Evolutionary conservation across 2,329 filamentous ascomycete species (phyloP), one percentile per base, ranked within the genome.

Genomic region (Aspergillus japonicus): DNA sequence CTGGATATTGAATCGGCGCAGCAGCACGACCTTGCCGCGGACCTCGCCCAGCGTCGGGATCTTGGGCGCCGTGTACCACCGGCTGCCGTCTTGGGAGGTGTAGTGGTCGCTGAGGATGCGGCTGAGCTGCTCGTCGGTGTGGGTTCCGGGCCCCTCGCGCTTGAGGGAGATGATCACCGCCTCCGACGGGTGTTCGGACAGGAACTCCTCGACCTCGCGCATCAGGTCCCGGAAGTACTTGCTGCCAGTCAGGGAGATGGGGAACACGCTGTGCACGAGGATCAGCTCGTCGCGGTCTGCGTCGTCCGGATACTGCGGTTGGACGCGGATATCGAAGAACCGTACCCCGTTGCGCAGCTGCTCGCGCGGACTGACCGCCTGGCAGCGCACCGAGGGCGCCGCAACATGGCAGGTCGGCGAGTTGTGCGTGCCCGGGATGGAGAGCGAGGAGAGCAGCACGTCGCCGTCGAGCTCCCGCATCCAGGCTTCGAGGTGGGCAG

Each of bases 381-480:
- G 95, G 76, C 95, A 98, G 44, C 95, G 89, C 42, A 98, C 95
- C 1, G 92, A 96, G 1, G 95, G 95, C 5, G 97, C 84, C 12
- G 95, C 93, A 52, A 86, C 84, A 80, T 96, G 84, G 78, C 86
- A 89, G 10, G 93, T 96, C 6, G 95, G 91, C 19, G 90, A 91
- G 78, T 99, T 98, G 81, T 99, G 95, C 0, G 95, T 97, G 64
- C 95, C 95, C 16, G 95, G 95, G 63, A 98, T 95, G 53, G 90
- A 95, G 53, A 99, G 85, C 2, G 89, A 84, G 1, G 91, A 90
- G 4, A 98, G 81, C 1, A 91, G 87, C 54, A 86, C 89, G 21
- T 87, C 83, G 69, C 93, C 85, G 61, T 83, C 81, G 47, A 98
- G 82, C 62, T 87, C 83, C 58, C 82, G 77, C 93, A 98, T 98